Conservation (phyloP, 1,139 yeast genomes). For the Spathaspora sp. region DNA sequence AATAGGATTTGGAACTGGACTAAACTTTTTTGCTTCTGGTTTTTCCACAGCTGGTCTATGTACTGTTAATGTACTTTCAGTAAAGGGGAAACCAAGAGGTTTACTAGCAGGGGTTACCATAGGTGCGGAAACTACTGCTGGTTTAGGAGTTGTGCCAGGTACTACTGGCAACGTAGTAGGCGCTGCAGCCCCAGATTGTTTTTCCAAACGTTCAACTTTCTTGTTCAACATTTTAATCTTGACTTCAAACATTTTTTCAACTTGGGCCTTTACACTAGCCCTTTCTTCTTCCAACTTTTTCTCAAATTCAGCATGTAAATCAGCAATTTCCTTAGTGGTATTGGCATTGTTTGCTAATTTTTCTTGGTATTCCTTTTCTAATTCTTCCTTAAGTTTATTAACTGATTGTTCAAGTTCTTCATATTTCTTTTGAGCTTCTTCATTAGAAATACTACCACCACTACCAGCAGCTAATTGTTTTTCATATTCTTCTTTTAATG, state of each 20-base stretch:
- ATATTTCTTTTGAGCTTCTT: slow-evolving; percentile 17
- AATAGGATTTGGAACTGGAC: slow-evolving; percentile 8
- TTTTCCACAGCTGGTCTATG: slow-evolving; percentile 25
- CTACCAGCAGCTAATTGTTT: slow-evolving; percentile 8
- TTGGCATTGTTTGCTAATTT: slow-evolving; percentile 15
- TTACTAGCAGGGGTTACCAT: slow-evolving; percentile 6
- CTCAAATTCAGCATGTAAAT: slow-evolving; percentile 28
- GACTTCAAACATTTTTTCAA: slow-evolving; percentile 42
- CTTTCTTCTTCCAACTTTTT: slow-evolving; percentile 33
- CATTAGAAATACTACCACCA: slow-evolving; percentile 7
- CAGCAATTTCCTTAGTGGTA: slow-evolving; percentile 18
- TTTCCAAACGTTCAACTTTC: slow-evolving; percentile 37
- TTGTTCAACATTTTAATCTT: slow-evolving; percentile 45
- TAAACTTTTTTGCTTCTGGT: slow-evolving; percentile 12
- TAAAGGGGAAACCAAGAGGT: slow-evolving; percentile 24
- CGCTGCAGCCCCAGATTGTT: slow-evolving; percentile 6
- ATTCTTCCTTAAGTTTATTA: slow-evolving; percentile 17
- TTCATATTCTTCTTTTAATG: slow-evolving; percentile 17
- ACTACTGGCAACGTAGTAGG: slow-evolving; percentile 3
- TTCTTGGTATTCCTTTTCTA: slow-evolving; percentile 21
- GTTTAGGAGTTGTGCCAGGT: slow-evolving; percentile 3
- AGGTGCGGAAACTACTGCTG: slow-evolving; percentile 5
- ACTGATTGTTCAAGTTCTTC: slow-evolving; percentile 21
- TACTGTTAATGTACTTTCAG: slow-evolving; percentile 34
- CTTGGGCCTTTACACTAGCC: slow-evolving; percentile 28